A percentile compares a stretch with the other conserved stretches of the same genome.
phyloP scores from a whole-genome alignment of 805 yeast genomes.

The Kuraishia cidri region DNA sequence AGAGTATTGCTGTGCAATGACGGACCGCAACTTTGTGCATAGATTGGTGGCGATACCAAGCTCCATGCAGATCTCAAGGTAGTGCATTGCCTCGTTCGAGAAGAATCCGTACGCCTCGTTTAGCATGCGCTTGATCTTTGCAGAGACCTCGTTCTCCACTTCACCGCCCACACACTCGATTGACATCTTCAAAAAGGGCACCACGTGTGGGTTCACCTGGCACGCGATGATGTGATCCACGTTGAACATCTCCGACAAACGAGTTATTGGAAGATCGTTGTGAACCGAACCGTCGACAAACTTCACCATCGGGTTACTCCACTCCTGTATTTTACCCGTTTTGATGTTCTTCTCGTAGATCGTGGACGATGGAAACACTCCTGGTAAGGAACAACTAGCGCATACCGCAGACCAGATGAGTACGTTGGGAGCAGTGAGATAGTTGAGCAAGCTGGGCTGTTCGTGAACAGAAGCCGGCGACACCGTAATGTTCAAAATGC shows the following conservation, averaged over 20 bases:
- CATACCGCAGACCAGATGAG: constrained; percentile 84
- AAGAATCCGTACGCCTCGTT: constrained; percentile 48
- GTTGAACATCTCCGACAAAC: constrained; percentile 93
- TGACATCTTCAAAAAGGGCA: constrained; percentile 71
- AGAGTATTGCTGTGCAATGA: constrained; percentile 78
- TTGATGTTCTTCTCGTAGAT: constrained; percentile 74
- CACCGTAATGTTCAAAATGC: constrained; percentile 89
- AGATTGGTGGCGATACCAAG: constrained; percentile 68
- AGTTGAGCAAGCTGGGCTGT: constrained; percentile 76
- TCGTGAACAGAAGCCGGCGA: constrained; percentile 89
- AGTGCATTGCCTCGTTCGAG: constrained; percentile 70
- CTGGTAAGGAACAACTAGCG: constrained; percentile 92
- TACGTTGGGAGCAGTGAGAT: constrained; percentile 75
- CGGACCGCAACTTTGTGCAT: constrained; percentile 64
- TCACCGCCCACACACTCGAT: constrained; percentile 64
- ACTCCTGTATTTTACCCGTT: constrained; percentile 67
- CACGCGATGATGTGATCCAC: constrained; percentile 97
- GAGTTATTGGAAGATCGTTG: constrained; percentile 83
- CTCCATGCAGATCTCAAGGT: constrained; percentile 63
- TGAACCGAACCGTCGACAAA: constrained; percentile 97
- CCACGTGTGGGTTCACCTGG: constrained; percentile 95
- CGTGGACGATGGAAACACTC: constrained; percentile 79
- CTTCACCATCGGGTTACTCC: constrained; percentile 71
- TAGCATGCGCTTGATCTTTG: constrained; percentile 41
- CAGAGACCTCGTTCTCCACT: constrained; percentile 50